phyloP scores from a whole-genome alignment of 305 asterid species.

The Fraxinus floribunda region DNA sequence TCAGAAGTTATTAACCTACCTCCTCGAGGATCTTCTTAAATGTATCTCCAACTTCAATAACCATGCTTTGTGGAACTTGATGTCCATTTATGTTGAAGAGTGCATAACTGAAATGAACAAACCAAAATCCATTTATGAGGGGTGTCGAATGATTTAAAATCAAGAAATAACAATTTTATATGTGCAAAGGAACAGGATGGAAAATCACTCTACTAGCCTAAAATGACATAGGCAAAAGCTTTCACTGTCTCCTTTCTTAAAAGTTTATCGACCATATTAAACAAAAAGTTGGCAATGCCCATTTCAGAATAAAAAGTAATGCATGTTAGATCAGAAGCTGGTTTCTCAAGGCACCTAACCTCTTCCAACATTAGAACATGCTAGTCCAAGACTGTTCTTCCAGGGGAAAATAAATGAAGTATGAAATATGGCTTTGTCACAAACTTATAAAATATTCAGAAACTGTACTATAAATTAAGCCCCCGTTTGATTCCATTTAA shows the following conservation, averaged over 20 bases:
- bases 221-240: conserved; percentile 4
- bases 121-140: conserved; percentile 11
- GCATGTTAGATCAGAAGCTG: background rate
- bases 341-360: background rate
- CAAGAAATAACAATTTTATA: background rate
- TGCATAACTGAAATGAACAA: conserved; percentile 58
- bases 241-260: background rate
- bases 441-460: background rate
- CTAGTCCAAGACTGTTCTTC: background rate
- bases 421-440: background rate
- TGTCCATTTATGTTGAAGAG: conserved; percentile 76
- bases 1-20: conserved; percentile 43
- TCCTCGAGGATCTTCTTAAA: conserved; percentile 87
- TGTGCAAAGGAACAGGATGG: conserved; percentile 14
- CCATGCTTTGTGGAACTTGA: conserved; percentile 80
- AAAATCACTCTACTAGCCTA: background rate
- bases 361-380: background rate
- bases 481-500: too few relatives aligned
- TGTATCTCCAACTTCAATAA: conserved; percentile 75
- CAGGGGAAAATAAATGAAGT: background rate
- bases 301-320: background rate
- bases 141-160: conserved; percentile 9
- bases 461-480: background rate
- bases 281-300: conserved; percentile 1
- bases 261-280: background rate